phyloP scores from a whole-genome alignment of 1,284 basidiomycete species.

The Marasmius tenuissimus region DNA sequence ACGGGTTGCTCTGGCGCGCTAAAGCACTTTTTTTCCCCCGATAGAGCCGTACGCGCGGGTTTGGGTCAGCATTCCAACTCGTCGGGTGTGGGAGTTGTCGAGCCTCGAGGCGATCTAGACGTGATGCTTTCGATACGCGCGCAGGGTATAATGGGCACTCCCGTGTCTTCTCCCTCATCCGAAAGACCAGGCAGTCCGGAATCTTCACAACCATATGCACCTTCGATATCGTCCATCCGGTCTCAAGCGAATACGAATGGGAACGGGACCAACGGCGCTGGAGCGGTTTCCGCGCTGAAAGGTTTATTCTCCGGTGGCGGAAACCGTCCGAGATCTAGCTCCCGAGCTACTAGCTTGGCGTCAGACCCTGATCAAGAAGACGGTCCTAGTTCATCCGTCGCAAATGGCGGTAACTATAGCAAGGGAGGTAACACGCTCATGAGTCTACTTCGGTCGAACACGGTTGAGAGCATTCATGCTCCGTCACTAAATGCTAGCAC shows the following conservation, averaged over 20 bases:
- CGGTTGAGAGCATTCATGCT: conserved; percentile 22
- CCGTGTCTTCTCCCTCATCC: conserved; percentile 15
- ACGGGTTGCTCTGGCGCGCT: too few relatives aligned
- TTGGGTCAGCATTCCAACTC: conserved; percentile 48
- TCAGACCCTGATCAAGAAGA: conserved; percentile 28
- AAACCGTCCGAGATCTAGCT: conserved; percentile 56
- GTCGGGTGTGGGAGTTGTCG: conserved; percentile 36
- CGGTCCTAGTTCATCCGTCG: conserved; percentile 39
- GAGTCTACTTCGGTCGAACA: conserved; percentile 46
- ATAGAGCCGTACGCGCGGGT: conserved; percentile 65
- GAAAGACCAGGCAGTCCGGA: conserved; percentile 15
- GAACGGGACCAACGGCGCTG: conserved; percentile 22
- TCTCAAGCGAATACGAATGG: conserved; percentile 38
- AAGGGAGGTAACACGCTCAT: conserved; percentile 54
- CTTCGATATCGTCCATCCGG: conserved; percentile 22
- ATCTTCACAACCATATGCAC: conserved; percentile 5
- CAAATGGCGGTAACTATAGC: conserved; percentile 20
- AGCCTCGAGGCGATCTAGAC: conserved; percentile 75
- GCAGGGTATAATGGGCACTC: conserved; percentile 46
- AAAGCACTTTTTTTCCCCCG: background rate
- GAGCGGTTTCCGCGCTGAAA: conserved; percentile 51
- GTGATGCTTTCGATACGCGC: conserved; percentile 79
- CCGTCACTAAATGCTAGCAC: background rate
- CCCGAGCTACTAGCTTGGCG: conserved; percentile 49
- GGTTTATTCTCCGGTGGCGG: conserved; percentile 44